Base-by-base conservation (phyloP, 495 filamentous ascomycete genomes). In the Staphylotrichum tortipilum region DNA sequence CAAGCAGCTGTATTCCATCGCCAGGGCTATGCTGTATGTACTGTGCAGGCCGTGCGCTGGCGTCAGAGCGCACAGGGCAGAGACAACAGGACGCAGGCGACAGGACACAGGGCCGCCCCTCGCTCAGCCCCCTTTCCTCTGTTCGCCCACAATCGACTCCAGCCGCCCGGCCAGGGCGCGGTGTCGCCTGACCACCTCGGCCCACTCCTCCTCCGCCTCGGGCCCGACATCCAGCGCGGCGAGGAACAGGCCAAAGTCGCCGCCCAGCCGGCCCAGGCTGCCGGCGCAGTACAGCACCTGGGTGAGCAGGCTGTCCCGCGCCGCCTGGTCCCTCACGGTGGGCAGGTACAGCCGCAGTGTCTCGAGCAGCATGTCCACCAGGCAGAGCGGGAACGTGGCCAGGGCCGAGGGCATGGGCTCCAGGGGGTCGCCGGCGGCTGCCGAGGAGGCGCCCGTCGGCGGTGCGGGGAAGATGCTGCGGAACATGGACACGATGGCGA, bases 261-360 rank as follows among this genome's bases (percentile, higher is more conserved):
- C 89, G 7, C 94, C 94, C 1, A 97, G 69, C 23, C 94, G 78
- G 6, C 92, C 92, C 52, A 99, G 69, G 69, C 89, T 95, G 15
- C 89, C 89, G 3, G 90, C 89, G 56, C 91, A 96, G 68, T 97
- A 99, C 17, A 97, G 73, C 3, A 97, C 85, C 62, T 99, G 94
- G 0, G 90, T 99, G 3, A 97, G 69, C 47, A 99, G 69, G 59
- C 87, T 92, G 55, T 99, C 94, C 36, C 77, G 75, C 0, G 84
- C 83, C 34, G 80, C 78, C 35, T 81, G 82, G 59, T 97, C 91
- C 55, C 78, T 76, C 14, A 99, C 80, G 48, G 86, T 90, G 0
- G 88, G 85, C 5, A 97, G 73, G 68, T 97, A 97, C 15, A 67
- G 66, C 49, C 80, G 75, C 35, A 99, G 72, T 0, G 88, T 94